Percentiles rank a stretch among this genome's conserved stretches.
phyloP scores from a whole-genome alignment of 2,329 filamentous ascomycete species.

The Botrytis porri region DNA sequence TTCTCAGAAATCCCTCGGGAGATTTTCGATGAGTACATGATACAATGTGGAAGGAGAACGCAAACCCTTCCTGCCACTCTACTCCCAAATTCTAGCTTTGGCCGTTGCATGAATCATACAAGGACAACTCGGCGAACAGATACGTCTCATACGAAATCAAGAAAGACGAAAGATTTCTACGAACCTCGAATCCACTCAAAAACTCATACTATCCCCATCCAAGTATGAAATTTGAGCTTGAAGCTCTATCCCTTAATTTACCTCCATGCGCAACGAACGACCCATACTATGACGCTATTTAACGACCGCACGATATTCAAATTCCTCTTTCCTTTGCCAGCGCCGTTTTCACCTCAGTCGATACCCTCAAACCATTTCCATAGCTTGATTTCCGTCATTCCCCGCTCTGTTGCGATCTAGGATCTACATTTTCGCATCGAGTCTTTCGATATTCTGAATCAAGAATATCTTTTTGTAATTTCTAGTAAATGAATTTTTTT shows the following conservation, averaged over 20 bases:
- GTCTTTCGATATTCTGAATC: not conserved
- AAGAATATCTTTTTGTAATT: not conserved
- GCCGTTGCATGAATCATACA: not conserved
- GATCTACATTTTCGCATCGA: not conserved
- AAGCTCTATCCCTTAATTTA: not conserved
- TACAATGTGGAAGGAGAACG: not conserved
- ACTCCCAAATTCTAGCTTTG: not conserved
- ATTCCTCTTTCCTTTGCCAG: not conserved
- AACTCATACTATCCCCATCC: not conserved
- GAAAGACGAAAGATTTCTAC: not conserved
- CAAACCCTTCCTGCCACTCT: not conserved
- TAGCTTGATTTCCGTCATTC: not conserved
- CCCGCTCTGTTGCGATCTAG: not conserved
- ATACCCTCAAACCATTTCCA: constrained; percentile 1
- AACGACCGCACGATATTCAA: not conserved
- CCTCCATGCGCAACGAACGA: not conserved
- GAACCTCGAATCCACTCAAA: not conserved
- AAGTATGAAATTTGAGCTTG: not conserved
- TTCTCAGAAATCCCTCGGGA: not conserved
- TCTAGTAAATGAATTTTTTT: not conserved
- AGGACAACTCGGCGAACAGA: not conserved
- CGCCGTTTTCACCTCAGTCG: not conserved
- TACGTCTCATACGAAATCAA: not conserved
- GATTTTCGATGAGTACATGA: not conserved
- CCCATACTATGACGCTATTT: not conserved